Evolutionary conservation across 345 rosid species (phyloP).

Genomic region (Acer yangbiense): DNA sequence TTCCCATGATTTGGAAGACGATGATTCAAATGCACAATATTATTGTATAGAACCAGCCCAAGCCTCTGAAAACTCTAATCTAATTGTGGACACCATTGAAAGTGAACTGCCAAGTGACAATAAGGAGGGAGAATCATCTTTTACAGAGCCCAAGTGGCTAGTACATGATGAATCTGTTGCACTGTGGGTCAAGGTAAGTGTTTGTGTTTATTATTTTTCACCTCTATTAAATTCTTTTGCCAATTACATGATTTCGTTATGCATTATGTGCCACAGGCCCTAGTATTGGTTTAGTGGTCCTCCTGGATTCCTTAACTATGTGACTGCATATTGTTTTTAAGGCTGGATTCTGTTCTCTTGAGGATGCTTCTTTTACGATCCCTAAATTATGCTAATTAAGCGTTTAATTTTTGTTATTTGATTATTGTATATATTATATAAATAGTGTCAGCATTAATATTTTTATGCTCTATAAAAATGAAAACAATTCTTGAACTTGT

Average conservation of each 20-base stretch:
- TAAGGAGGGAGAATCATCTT: constrained; percentile 56
- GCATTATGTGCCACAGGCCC: not conserved
- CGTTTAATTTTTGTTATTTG: not conserved
- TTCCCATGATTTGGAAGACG: constrained; percentile 56
- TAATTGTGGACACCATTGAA: constrained; percentile 50
- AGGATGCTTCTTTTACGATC: not conserved
- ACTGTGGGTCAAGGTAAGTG: constrained; percentile 93
- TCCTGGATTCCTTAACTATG: not conserved
- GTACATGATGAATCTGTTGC: constrained; percentile 83
- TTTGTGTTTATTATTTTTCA: constrained; percentile 13
- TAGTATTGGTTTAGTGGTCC: constrained; percentile 4
- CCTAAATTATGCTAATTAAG: not conserved
- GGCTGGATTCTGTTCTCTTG: constrained; percentile 2
- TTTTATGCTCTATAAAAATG: not conserved
- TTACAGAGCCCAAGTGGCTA: constrained; percentile 77
- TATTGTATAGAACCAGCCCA: constrained; percentile 34
- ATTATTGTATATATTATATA: not conserved
- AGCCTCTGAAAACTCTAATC: constrained; percentile 47
- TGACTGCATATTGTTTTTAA: constrained; percentile 4
- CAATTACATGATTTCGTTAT: constrained; percentile 5
- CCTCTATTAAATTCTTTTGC: constrained; percentile 5
- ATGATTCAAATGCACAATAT: constrained; percentile 42
- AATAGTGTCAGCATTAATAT: not conserved
- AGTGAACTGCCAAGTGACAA: constrained; percentile 47
- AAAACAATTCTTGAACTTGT: constrained; percentile 18